Evolutionary conservation across 768 basidiomycete genomes (phyloP).

Genomic region (Tylopilus vinaceipallidus): DNA sequence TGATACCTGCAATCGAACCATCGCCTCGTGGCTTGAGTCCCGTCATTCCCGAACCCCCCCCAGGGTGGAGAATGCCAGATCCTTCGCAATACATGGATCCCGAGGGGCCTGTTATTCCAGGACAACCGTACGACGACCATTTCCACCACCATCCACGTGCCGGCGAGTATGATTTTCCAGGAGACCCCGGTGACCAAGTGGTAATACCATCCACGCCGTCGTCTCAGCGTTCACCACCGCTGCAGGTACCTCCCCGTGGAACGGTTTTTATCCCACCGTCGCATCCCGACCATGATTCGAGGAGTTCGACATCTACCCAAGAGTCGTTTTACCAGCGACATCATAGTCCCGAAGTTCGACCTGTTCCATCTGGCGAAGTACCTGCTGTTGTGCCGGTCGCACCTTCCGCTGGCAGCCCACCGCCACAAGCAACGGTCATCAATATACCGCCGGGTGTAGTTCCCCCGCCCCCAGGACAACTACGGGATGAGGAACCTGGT

Average conservation of each 20-base stretch:
- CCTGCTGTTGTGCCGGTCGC: constrained; percentile 20
- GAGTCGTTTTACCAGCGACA: constrained; percentile 17
- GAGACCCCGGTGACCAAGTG: constrained; percentile 17
- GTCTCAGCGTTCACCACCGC: constrained; percentile 13
- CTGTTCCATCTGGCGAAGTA: constrained; percentile 10
- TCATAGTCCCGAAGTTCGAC: constrained; percentile 11
- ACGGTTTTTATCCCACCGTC: constrained; percentile 16
- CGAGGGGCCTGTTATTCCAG: constrained; percentile 37
- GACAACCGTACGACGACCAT: constrained; percentile 21
- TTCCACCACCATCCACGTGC: constrained; percentile 4
- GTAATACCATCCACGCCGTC: constrained; percentile 25
- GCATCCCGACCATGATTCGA: constrained; percentile 11
- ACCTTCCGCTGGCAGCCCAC: constrained; percentile 6
- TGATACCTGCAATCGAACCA: constrained; percentile 17
- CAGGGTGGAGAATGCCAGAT: constrained; percentile 22
- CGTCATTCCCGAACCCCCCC: constrained; percentile 26
- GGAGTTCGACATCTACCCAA: constrained; percentile 27
- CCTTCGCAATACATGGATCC: constrained; percentile 12
- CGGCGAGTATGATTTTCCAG: constrained; percentile 4
- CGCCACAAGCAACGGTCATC: constrained; percentile 13
- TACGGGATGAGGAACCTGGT: not conserved
- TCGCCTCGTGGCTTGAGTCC: constrained; percentile 12
- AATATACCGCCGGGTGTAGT: constrained; percentile 10
- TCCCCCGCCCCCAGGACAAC: constrained; percentile 22
- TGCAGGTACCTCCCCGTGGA: constrained; percentile 20